These are phyloP conservation scores for Ceratocystis colombiana DNA, from an alignment of 2,329 filamentous ascomycete genomes.

Conservation along the genomic window DNA sequence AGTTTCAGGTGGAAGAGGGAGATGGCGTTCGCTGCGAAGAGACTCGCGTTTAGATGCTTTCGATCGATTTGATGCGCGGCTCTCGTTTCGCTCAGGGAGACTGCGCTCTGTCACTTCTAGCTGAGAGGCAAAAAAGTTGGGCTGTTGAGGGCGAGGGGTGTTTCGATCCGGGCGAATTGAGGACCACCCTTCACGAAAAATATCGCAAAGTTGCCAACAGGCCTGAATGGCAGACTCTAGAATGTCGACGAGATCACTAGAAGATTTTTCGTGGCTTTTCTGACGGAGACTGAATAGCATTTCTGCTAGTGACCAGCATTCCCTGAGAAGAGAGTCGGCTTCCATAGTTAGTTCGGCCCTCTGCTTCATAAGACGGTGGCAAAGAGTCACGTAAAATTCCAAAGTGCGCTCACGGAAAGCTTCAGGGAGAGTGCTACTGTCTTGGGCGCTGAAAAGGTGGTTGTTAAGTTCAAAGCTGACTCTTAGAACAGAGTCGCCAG, in stretches of 20 bases:
- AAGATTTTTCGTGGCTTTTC: constrained; percentile 57
- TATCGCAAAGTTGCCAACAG: constrained; percentile 88
- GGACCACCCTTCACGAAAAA: constrained; percentile 87
- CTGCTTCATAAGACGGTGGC: constrained; percentile 94
- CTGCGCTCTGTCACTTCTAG: constrained; percentile 33
- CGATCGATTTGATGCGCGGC: constrained; percentile 40
- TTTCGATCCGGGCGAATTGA: constrained; percentile 76
- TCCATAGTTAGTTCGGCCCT: constrained; percentile 67
- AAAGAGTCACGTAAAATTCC: constrained; percentile 89
- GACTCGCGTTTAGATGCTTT: constrained; percentile 47
- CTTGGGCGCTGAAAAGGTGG: constrained; percentile 86
- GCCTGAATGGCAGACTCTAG: constrained; percentile 81
- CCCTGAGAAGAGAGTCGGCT: constrained; percentile 70
- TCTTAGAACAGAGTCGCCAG: constrained; percentile 73
- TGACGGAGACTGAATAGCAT: constrained; percentile 82
- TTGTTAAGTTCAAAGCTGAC: constrained; percentile 95
- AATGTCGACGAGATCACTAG: constrained; percentile 61
- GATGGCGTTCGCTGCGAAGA: constrained; percentile 33
- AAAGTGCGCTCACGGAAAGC: constrained; percentile 80
- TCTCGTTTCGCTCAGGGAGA: constrained; percentile 31
- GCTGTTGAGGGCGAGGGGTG: constrained; percentile 72
- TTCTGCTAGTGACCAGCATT: constrained; percentile 84
- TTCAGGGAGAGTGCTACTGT: constrained; percentile 65
- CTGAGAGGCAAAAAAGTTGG: constrained; percentile 54
- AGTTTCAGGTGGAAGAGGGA: constrained; percentile 54